These are phyloP conservation scores for Pterocarpus santalinus DNA, from an alignment of 306 rosid genomes.

Conservation along the genomic window DNA sequence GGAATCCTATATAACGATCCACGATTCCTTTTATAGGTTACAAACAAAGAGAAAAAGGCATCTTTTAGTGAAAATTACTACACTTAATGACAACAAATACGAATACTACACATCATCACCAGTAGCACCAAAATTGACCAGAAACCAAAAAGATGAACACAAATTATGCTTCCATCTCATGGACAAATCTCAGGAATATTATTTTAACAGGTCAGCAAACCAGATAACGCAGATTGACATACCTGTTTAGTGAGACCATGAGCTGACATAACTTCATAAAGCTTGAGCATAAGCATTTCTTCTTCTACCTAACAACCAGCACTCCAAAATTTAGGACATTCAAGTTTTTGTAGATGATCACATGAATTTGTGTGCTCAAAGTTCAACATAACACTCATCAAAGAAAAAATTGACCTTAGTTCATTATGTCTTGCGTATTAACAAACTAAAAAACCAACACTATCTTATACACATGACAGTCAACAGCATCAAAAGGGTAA, in stretches of 20 bases:
- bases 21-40: not conserved
- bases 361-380: not conserved
- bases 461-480: not conserved
- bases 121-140: not conserved
- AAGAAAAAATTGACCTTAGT: not conserved
- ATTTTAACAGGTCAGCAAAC: not conserved
- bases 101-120: not conserved
- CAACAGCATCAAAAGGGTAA: not conserved
- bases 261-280: slow-evolving; percentile 45
- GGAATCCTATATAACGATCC: too few species aligned
- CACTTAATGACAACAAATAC: not conserved
- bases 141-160: not conserved
- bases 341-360: slow-evolving; percentile 1
- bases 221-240: not conserved
- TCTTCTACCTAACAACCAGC: slow-evolving; percentile 48
- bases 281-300: slow-evolving; percentile 57
- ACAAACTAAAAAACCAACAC: not conserved
- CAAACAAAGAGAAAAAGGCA: not conserved
- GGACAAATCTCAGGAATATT: not conserved
- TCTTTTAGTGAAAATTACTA: not conserved
- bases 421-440: not conserved
- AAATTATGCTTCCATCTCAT: slow-evolving; percentile 1
- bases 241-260: slow-evolving; percentile 42
- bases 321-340: slow-evolving; percentile 10
- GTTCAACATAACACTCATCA: not conserved